A percentile compares a stretch with the other conserved stretches of the same genome.
These are phyloP conservation scores for Aspergillus phoenicis DNA, from an alignment of 2,329 filamentous ascomycete genomes.

Conservation along the genomic window DNA sequence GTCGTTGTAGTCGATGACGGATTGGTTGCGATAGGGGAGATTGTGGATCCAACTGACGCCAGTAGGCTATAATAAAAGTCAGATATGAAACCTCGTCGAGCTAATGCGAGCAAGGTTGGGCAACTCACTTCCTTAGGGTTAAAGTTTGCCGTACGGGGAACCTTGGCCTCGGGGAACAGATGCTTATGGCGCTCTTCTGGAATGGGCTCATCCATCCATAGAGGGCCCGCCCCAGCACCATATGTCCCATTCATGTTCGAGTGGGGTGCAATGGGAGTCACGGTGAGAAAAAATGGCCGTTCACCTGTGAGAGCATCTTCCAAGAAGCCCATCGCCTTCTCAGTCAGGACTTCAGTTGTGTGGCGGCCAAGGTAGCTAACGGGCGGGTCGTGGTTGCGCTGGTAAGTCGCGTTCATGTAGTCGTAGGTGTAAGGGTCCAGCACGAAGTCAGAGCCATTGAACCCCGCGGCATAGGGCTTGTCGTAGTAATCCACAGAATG, in stretches of 20 bases:
- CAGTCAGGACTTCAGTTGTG: constrained; percentile 59
- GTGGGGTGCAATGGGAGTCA: constrained; percentile 70
- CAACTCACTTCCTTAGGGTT: constrained; percentile 45
- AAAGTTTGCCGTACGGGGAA: constrained; percentile 65
- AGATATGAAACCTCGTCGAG: no score
- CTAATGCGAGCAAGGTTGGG: no score
- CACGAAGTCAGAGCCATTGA: constrained; percentile 62
- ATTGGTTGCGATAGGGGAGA: constrained; percentile 48
- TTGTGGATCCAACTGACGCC: constrained; percentile 49
- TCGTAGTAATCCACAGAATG: constrained; percentile 65
- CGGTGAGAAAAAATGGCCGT: constrained; percentile 67
- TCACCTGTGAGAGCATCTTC: constrained; percentile 58
- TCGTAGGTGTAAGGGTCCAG: constrained; percentile 68
- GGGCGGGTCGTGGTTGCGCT: constrained; percentile 59
- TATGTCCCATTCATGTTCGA: constrained; percentile 49
- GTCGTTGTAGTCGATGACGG: constrained; percentile 54
- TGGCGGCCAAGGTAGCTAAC: constrained; percentile 58
- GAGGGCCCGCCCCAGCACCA: not conserved
- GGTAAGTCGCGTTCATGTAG: constrained; percentile 65
- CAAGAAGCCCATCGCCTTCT: constrained; percentile 62
- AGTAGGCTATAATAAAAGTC: constrained; percentile 13
- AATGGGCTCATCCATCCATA: constrained; percentile 8
- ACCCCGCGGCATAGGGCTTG: constrained; percentile 59
- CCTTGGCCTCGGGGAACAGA: constrained; percentile 59
- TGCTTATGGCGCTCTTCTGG: constrained; percentile 54